These are phyloP conservation scores for Boletus subparvulus DNA, from an alignment of 768 basidiomycete genomes.

Conservation along the genomic window DNA sequence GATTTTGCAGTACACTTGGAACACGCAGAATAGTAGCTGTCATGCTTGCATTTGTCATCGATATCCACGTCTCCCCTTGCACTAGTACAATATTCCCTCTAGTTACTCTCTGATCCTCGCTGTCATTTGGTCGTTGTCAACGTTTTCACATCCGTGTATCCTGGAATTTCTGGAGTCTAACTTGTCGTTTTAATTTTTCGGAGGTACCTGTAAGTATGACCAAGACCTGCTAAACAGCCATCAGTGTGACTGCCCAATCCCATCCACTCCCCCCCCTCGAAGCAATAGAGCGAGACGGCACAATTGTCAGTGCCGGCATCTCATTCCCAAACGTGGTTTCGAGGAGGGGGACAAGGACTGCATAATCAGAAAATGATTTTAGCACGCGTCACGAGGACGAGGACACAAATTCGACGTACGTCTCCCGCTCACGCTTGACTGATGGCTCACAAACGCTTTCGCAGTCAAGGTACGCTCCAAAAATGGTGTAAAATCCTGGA, in stretches of 20 bases:
- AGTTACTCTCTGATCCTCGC: background rate
- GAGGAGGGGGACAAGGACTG: conserved; percentile 22
- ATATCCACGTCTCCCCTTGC: background rate
- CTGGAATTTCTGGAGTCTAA: background rate
- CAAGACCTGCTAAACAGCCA: conserved; percentile 21
- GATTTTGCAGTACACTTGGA: conserved; percentile 14
- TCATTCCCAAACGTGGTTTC: conserved; percentile 19
- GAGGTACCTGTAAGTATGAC: background rate
- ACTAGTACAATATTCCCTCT: conserved; percentile 3
- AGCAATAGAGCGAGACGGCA: conserved; percentile 22
- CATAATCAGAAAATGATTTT: background rate
- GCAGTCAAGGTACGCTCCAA: conserved; percentile 20
- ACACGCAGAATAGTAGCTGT: background rate
- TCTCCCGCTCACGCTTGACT: conserved; percentile 1
- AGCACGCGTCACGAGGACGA: background rate
- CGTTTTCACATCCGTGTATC: conserved; percentile 1
- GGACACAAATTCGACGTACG: conserved; percentile 15
- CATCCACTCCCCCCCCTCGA: conserved; percentile 23
- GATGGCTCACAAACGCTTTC: conserved; percentile 26
- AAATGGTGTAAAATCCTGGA: conserved; percentile 21
- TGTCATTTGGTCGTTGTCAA: background rate
- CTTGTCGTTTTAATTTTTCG: background rate
- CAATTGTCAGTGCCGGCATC: conserved; percentile 29
- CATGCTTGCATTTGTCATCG: conserved; percentile 17
- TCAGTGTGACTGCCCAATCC: conserved; percentile 31